A percentile compares a stretch with the other conserved stretches of the same genome.
Evolutionary conservation across 1,284 basidiomycete genomes (phyloP).

Genomic region (Rhodofomes roseus): DNA sequence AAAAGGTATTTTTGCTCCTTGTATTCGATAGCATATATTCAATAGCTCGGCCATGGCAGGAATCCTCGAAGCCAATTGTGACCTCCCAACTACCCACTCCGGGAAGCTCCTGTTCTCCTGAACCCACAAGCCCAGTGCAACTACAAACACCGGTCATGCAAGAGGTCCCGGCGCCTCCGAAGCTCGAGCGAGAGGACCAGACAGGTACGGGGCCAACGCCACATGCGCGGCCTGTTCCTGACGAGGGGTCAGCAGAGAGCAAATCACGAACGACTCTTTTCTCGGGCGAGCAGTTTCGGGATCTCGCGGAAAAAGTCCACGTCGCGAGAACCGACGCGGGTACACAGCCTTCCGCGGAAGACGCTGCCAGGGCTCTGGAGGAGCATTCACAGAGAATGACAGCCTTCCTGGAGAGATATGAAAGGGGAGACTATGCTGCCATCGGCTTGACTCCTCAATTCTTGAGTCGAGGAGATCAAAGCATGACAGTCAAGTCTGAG

Average conservation of each 20-base stretch:
- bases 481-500: background rate
- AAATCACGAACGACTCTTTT: background rate
- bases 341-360: background rate
- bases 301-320: background rate
- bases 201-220: background rate
- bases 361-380: background rate
- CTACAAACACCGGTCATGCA: background rate
- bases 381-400: constrained; percentile 1
- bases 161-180: background rate
- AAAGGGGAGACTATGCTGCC: constrained; percentile 2
- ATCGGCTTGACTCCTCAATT: background rate
- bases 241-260: background rate
- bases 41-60: background rate
- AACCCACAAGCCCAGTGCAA: background rate
- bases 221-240: background rate
- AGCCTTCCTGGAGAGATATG: background rate
- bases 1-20: background rate
- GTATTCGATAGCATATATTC: background rate
- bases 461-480: background rate
- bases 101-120: constrained; percentile 8
- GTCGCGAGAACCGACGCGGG: background rate
- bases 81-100: constrained; percentile 7
- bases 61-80: background rate
- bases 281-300: background rate
- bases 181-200: background rate